Evolutionary conservation across 2,329 filamentous ascomycete species (phyloP).

Genomic region (Thelonectria discophora): DNA sequence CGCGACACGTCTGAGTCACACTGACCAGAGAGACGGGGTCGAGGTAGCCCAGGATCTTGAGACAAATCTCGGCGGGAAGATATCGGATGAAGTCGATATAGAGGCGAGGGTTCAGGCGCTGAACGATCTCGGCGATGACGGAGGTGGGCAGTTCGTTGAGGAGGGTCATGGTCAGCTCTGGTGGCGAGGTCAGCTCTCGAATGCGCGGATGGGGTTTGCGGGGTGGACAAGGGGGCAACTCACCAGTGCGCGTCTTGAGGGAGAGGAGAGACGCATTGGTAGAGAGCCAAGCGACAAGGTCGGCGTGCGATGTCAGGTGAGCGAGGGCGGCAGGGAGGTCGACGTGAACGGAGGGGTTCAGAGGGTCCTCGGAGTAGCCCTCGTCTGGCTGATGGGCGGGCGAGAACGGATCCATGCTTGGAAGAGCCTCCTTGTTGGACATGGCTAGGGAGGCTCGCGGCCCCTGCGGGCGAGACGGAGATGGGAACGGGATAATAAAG

Average conservation of each 20-base stretch:
- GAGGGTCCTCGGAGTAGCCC: constrained; percentile 83
- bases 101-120: constrained; percentile 80
- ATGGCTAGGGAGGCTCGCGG: constrained; percentile 38
- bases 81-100: constrained; percentile 92
- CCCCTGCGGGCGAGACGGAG: constrained; percentile 31
- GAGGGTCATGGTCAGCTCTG: constrained; percentile 83
- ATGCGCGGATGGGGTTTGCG: neutral
- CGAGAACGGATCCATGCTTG: constrained; percentile 57
- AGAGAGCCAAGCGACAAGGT: constrained; percentile 60
- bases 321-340: constrained; percentile 47
- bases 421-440: constrained; percentile 42
- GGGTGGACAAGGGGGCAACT: constrained; percentile 34
- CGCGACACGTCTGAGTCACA: constrained; percentile 79
- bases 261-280: constrained; percentile 61
- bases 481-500: constrained; percentile 7
- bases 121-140: constrained; percentile 80
- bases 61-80: constrained; percentile 89
- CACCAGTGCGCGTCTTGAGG: constrained; percentile 59
- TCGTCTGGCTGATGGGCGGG: constrained; percentile 75
- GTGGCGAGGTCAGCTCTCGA: constrained; percentile 26
- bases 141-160: constrained; percentile 82
- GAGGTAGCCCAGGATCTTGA: constrained; percentile 87
- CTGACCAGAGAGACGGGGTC: constrained; percentile 81
- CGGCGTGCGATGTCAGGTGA: constrained; percentile 51
- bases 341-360: constrained; percentile 54